Evolutionary conservation across 768 basidiomycete genomes (phyloP).

Genomic region (Suillus alpinus): DNA sequence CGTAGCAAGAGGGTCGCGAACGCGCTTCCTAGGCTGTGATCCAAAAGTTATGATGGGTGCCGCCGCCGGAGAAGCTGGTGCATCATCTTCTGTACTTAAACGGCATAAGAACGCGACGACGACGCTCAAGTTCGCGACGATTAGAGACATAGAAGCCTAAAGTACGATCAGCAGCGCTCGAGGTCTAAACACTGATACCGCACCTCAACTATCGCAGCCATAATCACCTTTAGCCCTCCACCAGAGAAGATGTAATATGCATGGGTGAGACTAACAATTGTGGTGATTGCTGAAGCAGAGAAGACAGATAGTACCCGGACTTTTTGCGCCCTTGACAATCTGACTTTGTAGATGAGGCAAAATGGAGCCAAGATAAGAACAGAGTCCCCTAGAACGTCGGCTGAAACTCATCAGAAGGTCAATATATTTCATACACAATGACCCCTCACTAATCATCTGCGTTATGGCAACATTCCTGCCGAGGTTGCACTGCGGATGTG

Average conservation of each 20-base stretch:
- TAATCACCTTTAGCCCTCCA: neutral
- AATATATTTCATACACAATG: neutral
- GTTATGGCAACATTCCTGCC: neutral
- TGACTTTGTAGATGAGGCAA: slow-evolving; percentile 41
- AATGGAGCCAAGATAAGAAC: slow-evolving; percentile 46
- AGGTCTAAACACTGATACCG: neutral
- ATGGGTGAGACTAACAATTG: slow-evolving; percentile 42
- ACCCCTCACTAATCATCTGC: neutral
- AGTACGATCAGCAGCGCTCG: neutral
- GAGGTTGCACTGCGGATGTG: neutral
- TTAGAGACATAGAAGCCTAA: neutral
- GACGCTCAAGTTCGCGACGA: neutral
- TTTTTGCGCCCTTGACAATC: slow-evolving; percentile 36
- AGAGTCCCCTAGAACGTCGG: slow-evolving; percentile 47
- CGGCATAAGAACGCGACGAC: neutral
- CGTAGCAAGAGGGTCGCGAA: neutral
- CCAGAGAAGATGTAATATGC: slow-evolving; percentile 28
- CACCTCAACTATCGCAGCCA: neutral
- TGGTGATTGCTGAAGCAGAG: slow-evolving; percentile 53
- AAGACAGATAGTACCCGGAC: slow-evolving; percentile 44
- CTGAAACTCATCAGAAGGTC: slow-evolving; percentile 23
- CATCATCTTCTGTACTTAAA: neutral
- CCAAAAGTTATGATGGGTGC: neutral
- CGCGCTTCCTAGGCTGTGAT: neutral
- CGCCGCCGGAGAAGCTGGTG: neutral